Evolutionary conservation across 2,329 filamentous ascomycete species (phyloP).

Genomic region (Botrytis paeoniae): DNA sequence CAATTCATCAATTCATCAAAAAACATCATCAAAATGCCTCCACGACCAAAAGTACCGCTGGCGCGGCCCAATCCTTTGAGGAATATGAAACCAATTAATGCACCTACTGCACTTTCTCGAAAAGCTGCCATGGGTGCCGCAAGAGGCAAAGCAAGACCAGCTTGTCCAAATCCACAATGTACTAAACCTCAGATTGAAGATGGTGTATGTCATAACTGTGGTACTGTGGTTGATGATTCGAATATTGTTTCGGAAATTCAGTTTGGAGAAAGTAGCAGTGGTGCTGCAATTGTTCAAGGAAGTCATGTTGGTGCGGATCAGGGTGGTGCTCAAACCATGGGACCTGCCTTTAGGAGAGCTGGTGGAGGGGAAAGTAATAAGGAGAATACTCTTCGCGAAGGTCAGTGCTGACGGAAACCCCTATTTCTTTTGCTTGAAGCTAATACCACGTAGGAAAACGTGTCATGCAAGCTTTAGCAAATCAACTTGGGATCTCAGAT

Average conservation of each 20-base stretch:
- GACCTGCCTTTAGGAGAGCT: slow-evolving; percentile 58
- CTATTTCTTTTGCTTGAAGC: not conserved
- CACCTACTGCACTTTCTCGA: slow-evolving; percentile 27
- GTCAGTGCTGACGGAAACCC: slow-evolving; percentile 28
- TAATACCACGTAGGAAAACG: slow-evolving; percentile 37
- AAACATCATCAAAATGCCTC: not conserved
- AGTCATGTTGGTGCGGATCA: slow-evolving; percentile 84
- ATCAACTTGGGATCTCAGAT: slow-evolving; percentile 58
- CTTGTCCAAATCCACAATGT: slow-evolving; percentile 60
- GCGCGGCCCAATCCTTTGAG: slow-evolving; percentile 27
- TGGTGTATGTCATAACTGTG: slow-evolving; percentile 77
- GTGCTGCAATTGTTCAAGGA: slow-evolving; percentile 87
- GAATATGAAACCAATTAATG: slow-evolving; percentile 27
- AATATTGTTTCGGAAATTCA: slow-evolving; percentile 91
- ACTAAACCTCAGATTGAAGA: slow-evolving; percentile 60
- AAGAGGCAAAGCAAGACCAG: slow-evolving; percentile 21
- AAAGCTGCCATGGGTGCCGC: slow-evolving; percentile 24
- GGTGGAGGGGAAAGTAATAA: slow-evolving; percentile 57
- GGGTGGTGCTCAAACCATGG: slow-evolving; percentile 53
- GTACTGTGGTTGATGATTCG: slow-evolving; percentile 76
- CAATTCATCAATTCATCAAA: slow-evolving; percentile 1
- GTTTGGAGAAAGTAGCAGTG: slow-evolving; percentile 83
- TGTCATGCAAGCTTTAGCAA: slow-evolving; percentile 61
- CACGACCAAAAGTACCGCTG: slow-evolving; percentile 10
- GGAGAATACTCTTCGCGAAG: slow-evolving; percentile 57